These are phyloP conservation scores for Mycena venus DNA, from an alignment of 768 basidiomycete genomes.

Conservation along the genomic window DNA sequence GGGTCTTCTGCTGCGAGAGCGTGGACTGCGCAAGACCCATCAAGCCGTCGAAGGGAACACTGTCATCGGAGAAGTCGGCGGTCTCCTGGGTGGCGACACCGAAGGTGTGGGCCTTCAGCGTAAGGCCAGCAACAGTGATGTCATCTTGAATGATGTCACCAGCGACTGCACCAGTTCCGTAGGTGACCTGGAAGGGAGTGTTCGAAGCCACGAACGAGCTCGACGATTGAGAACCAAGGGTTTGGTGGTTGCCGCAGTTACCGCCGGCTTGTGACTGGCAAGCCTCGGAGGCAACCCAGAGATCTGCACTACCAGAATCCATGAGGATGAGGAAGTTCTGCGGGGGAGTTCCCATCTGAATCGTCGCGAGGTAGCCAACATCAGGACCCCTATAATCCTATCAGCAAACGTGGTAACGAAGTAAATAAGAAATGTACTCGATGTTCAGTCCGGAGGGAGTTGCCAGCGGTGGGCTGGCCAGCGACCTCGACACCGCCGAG, in stretches of 20 bases:
- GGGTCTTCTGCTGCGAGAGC: slow-evolving; percentile 74
- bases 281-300: slow-evolving; percentile 73
- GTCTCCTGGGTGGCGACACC: slow-evolving; percentile 76
- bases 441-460: slow-evolving; percentile 80
- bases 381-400: slow-evolving; percentile 52
- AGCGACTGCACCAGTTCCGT: slow-evolving; percentile 77
- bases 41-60: slow-evolving; percentile 75
- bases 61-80: slow-evolving; percentile 66
- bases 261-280: slow-evolving; percentile 61
- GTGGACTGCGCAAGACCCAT: slow-evolving; percentile 84
- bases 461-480: slow-evolving; percentile 51
- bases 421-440: slow-evolving; percentile 58
- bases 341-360: slow-evolving; percentile 79
- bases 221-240: slow-evolving; percentile 74
- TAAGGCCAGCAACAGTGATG: slow-evolving; percentile 73
- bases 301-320: slow-evolving; percentile 80
- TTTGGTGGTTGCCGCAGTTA: slow-evolving; percentile 69
- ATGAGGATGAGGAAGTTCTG: slow-evolving; percentile 69
- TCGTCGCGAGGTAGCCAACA: slow-evolving; percentile 65
- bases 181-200: slow-evolving; percentile 70
- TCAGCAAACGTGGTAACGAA: neutral
- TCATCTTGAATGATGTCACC: slow-evolving; percentile 77
- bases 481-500: slow-evolving; percentile 54
- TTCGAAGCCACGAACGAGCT: slow-evolving; percentile 70
- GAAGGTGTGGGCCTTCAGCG: slow-evolving; percentile 71